phyloP scores from a whole-genome alignment of 768 basidiomycete genomes.

The Lyophyllum shimeji region DNA sequence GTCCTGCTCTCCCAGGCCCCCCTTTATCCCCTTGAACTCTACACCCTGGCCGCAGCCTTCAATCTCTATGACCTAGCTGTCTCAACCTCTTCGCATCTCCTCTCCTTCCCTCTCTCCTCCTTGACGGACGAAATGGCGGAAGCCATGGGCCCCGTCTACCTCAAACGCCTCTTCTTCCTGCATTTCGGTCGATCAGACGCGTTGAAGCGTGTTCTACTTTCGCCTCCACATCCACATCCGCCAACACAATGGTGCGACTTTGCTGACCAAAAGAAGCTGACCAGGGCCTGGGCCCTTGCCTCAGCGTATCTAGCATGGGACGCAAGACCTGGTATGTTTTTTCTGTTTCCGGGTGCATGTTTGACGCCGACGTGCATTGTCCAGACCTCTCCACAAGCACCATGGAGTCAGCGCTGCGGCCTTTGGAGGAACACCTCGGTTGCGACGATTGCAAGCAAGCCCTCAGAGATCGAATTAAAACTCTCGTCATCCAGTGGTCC shows the following conservation, averaged over 20 bases:
- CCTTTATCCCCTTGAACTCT: slow-evolving; percentile 66
- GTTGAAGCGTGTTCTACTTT: slow-evolving; percentile 72
- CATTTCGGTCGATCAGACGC: slow-evolving; percentile 84
- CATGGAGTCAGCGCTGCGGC: slow-evolving; percentile 71
- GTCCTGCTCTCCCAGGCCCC: slow-evolving; percentile 69
- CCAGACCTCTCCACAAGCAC: slow-evolving; percentile 70
- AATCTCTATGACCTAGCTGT: slow-evolving; percentile 76
- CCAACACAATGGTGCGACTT: slow-evolving; percentile 70
- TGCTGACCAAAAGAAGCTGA: slow-evolving; percentile 74
- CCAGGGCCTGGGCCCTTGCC: slow-evolving; percentile 80
- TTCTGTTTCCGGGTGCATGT: slow-evolving; percentile 1
- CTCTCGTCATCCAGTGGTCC: slow-evolving; percentile 74
- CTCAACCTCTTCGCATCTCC: slow-evolving; percentile 69
- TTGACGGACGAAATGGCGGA: slow-evolving; percentile 71
- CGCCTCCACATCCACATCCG: slow-evolving; percentile 76
- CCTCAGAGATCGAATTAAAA: slow-evolving; percentile 65
- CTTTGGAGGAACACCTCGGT: slow-evolving; percentile 64
- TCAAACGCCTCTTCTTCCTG: slow-evolving; percentile 80
- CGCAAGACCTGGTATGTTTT: slow-evolving; percentile 65
- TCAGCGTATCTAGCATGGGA: slow-evolving; percentile 86
- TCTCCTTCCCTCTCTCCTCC: slow-evolving; percentile 65
- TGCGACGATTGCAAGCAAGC: slow-evolving; percentile 69
- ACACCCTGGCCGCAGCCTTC: slow-evolving; percentile 65
- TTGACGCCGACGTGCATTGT: slow-evolving; percentile 3
- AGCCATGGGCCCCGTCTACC: slow-evolving; percentile 71